Conservation (phyloP, 2,329 filamentous ascomycete species). For the Zasmidium angulare region DNA sequence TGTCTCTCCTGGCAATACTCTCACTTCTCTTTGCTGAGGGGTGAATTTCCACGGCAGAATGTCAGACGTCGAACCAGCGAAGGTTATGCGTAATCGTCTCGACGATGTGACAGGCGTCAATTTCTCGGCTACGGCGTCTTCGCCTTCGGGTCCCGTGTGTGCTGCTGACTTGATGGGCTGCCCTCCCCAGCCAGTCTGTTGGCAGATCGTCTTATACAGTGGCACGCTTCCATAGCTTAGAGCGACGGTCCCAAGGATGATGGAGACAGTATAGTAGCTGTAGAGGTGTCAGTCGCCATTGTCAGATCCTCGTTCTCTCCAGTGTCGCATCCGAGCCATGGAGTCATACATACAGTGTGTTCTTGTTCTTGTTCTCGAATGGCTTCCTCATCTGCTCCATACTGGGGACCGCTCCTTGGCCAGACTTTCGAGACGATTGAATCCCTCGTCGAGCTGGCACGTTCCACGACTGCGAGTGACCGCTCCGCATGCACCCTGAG, state of each 20-base stretch:
- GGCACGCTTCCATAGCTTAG: slow-evolving; percentile 82
- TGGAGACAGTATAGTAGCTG: slow-evolving; percentile 72
- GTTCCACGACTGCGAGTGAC: slow-evolving; percentile 12
- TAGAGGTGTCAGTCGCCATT: slow-evolving; percentile 6
- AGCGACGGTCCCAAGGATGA: slow-evolving; percentile 76
- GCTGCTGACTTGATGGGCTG: slow-evolving; percentile 82
- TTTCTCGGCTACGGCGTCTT: slow-evolving; percentile 57
- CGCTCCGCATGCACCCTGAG: slow-evolving; percentile 17
- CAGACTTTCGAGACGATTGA: slow-evolving; percentile 26
- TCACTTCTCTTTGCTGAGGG: slow-evolving; percentile 94
- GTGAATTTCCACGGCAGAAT: slow-evolving; percentile 96
- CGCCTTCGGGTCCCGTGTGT: slow-evolving; percentile 73
- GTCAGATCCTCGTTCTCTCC: slow-evolving; percentile 19
- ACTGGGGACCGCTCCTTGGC: slow-evolving; percentile 43
- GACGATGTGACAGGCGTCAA: slow-evolving; percentile 77
- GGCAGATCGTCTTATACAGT: slow-evolving; percentile 87
- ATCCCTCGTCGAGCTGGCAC: slow-evolving; percentile 31
- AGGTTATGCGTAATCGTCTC: slow-evolving; percentile 88
- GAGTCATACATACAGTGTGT: slow-evolving; percentile 55
- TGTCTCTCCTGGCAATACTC: slow-evolving; percentile 92
- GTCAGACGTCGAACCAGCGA: slow-evolving; percentile 93
- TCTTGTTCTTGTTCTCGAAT: slow-evolving; percentile 67
- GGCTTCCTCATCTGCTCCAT: slow-evolving; percentile 66
- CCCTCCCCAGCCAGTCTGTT: slow-evolving; percentile 86
- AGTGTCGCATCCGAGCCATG: neutral